These are phyloP conservation scores for Linnemannia hyalina DNA, from an alignment of 192 early-diverging fungal species.

Conservation along the genomic window DNA sequence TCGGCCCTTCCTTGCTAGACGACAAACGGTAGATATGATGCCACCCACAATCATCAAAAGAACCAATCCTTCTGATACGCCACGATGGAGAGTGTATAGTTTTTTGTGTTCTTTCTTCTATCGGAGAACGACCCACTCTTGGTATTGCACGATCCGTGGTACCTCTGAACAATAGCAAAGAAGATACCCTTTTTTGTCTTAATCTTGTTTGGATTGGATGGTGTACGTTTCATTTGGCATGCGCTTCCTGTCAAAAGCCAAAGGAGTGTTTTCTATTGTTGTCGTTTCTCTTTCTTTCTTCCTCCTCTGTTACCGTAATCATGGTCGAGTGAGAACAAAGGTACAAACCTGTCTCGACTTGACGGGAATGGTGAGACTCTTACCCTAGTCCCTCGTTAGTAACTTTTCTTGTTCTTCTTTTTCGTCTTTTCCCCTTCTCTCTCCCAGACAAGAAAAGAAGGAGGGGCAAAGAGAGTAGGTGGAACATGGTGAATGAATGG, in stretches of 20 bases:
- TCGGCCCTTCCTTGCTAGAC: background rate
- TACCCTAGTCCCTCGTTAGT: background rate
- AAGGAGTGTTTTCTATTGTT: background rate
- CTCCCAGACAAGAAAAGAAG: background rate
- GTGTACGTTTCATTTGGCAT: background rate
- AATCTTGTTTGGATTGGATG: background rate
- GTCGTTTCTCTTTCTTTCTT: background rate
- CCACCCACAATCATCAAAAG: too few species aligned
- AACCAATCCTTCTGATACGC: too few species aligned
- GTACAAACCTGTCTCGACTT: background rate
- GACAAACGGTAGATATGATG: too few species aligned
- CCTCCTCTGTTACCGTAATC: background rate
- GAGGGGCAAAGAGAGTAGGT: background rate
- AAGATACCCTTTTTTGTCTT: background rate
- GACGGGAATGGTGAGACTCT: background rate
- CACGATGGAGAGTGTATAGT: too few species aligned
- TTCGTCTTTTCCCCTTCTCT: too few species aligned
- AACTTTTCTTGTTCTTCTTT: background rate
- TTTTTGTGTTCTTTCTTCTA: too few species aligned
- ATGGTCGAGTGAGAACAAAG: background rate
- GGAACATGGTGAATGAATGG: background rate
- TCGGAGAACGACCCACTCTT: too few species aligned
- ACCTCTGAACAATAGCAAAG: too few species aligned
- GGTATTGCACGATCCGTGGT: too few species aligned
- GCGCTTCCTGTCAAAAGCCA: background rate